These are phyloP conservation scores for Beauveria brongniartii DNA, from an alignment of 2,329 filamentous ascomycete species.

Conservation along the genomic window DNA sequence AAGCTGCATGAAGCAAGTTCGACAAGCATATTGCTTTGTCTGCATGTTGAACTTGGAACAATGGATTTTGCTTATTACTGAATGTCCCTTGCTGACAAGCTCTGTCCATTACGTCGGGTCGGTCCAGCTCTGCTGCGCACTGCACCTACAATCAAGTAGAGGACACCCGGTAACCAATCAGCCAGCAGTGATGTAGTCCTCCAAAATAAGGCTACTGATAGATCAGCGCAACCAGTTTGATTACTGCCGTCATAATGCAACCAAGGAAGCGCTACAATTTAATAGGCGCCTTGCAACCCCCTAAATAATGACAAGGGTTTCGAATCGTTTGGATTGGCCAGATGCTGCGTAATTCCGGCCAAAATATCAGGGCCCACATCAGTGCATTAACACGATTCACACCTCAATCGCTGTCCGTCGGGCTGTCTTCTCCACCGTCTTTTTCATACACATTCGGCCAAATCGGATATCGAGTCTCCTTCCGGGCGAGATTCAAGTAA, in stretches of 20 bases:
- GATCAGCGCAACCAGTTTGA: background rate
- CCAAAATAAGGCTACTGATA: background rate
- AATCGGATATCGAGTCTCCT: too few species aligned
- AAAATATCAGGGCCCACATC: too few species aligned
- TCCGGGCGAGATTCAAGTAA: too few species aligned
- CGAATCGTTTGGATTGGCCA: too few species aligned
- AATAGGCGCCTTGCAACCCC: background rate
- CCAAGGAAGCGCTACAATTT: background rate
- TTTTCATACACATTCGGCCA: background rate
- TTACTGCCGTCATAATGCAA: slow-evolving; percentile 4
- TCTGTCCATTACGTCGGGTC: background rate
- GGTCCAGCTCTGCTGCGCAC: too few species aligned
- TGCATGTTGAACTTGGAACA: background rate
- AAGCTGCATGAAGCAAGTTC: slow-evolving; percentile 9
- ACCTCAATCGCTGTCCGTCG: background rate
- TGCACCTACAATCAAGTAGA: too few species aligned
- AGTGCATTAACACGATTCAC: too few species aligned
- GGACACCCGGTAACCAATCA: too few species aligned
- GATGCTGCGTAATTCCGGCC: too few species aligned
- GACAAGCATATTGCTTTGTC: slow-evolving; percentile 2
- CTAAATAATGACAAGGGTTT: background rate
- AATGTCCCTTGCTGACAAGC: background rate
- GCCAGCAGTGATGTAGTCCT: background rate
- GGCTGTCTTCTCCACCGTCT: background rate
- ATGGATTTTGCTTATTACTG: background rate